Evolutionary conservation across 2,329 filamentous ascomycete species (phyloP), one percentile per base, ranked within the genome.

Genomic region (Coleophoma eucalyptorum): DNA sequence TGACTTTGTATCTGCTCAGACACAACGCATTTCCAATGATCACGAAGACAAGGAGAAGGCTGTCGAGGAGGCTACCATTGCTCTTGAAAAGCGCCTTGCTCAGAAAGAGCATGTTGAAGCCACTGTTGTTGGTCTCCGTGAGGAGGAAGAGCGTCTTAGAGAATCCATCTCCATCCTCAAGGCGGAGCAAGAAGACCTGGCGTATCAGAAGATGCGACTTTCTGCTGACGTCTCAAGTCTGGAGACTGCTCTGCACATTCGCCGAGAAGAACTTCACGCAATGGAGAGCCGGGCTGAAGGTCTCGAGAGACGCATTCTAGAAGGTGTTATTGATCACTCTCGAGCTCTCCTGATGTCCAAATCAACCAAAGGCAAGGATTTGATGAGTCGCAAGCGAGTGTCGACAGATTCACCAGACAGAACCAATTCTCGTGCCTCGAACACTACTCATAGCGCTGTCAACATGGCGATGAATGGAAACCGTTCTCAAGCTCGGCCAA

Each of bases 271-370:
- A 71, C 82, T 99, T 52, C 84, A 90, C 43, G 80, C 88, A 21
- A 97, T 99, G 89, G 93, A 97, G 67, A 76, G 80, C 11, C 88
- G 93, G 55, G 94, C 93, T 3, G 91, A 97, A 67, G 82, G 84
- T 3, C 77, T 99, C 20, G 94, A 99, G 72, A 88, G 92, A 48
- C 86, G 94, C 21, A 96, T 99, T 59, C 74, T 99, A 32, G 93
- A 97, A 58, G 92, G 93, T 21, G 90, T 97, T 55, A 95, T 99
- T 72, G 92, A 97, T 61, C 93, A 97, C 67, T 97, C 93, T 18
- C 87, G 93, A 6, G 85, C 93, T 21, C 78, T 97, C n/a, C 80
- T 97, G 51, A 88, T 94, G 74, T 76, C 83, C 58, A 86, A 89
- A 72, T 4, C 80, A 49, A 63, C 63, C 52, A 63, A 62, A 66